Evolutionary conservation across 2,329 filamentous ascomycete genomes (phyloP).

Genomic region (Bipolaris cookei): DNA sequence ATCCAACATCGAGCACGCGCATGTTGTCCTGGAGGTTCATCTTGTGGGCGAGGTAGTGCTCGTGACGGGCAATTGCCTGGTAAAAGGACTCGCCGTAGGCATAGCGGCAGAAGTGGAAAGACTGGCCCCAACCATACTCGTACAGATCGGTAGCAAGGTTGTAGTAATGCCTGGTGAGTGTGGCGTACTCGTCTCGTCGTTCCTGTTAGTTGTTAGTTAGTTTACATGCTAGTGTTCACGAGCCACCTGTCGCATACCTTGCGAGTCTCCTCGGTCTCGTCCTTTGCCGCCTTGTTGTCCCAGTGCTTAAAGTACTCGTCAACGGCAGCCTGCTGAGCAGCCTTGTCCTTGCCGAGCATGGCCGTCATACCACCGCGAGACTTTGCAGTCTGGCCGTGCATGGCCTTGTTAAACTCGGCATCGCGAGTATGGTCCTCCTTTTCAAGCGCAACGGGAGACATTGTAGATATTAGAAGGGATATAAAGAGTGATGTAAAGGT

Average conservation of each 20-base stretch:
- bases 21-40: conserved; percentile 86
- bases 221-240: background rate
- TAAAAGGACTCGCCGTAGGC: conserved; percentile 83
- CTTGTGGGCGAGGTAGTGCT: conserved; percentile 93
- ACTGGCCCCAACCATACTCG: conserved; percentile 95
- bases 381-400: conserved; percentile 78
- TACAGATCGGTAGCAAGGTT: conserved; percentile 96
- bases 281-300: conserved; percentile 79
- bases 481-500: conserved; percentile 1
- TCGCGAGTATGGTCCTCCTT: conserved; percentile 82
- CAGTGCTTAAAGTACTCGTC: conserved; percentile 97
- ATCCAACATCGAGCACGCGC: conserved; percentile 94
- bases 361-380: conserved; percentile 76
- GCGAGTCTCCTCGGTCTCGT: conserved; percentile 83
- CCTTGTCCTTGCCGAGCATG: conserved; percentile 82
- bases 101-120: conserved; percentile 98
- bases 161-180: conserved; percentile 94
- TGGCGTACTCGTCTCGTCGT: conserved; percentile 87
- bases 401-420: conserved; percentile 86
- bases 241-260: conserved; percentile 60
- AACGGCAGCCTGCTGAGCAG: conserved; percentile 79
- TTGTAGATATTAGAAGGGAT: conserved; percentile 41
- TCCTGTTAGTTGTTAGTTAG: conserved; percentile 59
- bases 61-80: conserved; percentile 92
- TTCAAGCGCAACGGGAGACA: conserved; percentile 70